Evolutionary conservation across 768 basidiomycete genomes (phyloP).

Genomic region (Leucosporidium creatinivorum): DNA sequence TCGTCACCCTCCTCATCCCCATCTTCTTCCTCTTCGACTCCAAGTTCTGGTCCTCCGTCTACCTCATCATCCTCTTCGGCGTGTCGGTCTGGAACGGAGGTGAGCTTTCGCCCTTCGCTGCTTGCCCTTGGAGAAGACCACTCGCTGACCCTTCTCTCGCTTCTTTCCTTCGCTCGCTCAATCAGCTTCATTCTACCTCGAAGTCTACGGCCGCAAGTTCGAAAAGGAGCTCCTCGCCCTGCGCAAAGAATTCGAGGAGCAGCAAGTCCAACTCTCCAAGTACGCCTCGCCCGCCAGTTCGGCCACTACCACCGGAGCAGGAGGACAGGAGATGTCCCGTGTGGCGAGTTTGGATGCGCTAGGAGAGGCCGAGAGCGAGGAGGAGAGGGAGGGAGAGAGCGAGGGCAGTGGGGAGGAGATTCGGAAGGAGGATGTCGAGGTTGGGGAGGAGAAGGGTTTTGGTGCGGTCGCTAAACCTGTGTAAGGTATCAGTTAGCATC

Average conservation of each 20-base stretch:
- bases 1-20: conserved; percentile 78
- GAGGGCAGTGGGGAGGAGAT: neutral
- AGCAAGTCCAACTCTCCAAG: conserved; percentile 18
- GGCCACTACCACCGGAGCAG: neutral
- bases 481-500: too few species aligned
- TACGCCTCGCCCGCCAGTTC: conserved; percentile 13
- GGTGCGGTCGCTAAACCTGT: neutral
- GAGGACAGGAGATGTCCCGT: neutral
- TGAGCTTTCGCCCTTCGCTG: neutral
- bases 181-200: conserved; percentile 20
- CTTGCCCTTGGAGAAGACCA: neutral
- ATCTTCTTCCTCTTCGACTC: conserved; percentile 76
- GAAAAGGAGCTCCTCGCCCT: conserved; percentile 30
- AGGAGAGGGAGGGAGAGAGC: neutral
- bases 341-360: neutral
- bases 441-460: neutral
- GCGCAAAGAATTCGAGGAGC: conserved; percentile 32
- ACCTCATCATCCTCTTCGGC: conserved; percentile 64
- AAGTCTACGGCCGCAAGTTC: conserved; percentile 26
- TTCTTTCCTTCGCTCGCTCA: too few species aligned
- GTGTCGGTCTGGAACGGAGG: conserved; percentile 92
- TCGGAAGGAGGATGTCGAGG: neutral
- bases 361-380: neutral
- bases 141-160: too few species aligned
- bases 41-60: conserved; percentile 69